Evolutionary conservation across 1,284 basidiomycete species (phyloP).

Genomic region (Leccinum angustisporum): DNA sequence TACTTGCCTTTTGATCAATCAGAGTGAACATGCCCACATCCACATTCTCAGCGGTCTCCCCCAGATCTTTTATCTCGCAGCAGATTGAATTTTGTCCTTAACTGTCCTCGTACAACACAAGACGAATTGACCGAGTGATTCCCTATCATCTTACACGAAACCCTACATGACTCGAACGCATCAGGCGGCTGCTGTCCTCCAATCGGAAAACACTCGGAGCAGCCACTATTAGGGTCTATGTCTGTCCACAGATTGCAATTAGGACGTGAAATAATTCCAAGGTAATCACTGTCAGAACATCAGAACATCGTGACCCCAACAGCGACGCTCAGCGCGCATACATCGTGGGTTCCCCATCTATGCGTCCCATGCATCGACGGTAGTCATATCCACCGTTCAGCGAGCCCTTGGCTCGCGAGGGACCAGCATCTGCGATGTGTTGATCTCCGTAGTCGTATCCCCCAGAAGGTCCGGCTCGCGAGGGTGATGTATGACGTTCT

Average conservation of each 20-base stretch:
- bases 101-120: too few species aligned
- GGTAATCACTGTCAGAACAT: neutral
- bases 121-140: neutral
- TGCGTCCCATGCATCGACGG: neutral
- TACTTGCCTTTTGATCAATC: neutral
- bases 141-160: neutral
- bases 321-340: neutral
- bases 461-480: neutral
- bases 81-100: neutral
- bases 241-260: neutral
- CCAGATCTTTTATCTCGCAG: neutral
- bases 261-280: neutral
- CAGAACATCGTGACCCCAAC: neutral
- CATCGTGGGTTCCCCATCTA: neutral
- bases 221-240: too few species aligned
- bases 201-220: neutral
- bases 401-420: constrained; percentile 2
- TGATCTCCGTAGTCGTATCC: neutral
- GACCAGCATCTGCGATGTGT: neutral
- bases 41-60: neutral
- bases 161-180: neutral
- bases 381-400: neutral
- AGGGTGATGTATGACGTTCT: neutral
- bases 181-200: neutral
- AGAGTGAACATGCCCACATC: neutral